phyloP scores from a whole-genome alignment of 306 rosid genomes.

The Inga leiocalycina region DNA sequence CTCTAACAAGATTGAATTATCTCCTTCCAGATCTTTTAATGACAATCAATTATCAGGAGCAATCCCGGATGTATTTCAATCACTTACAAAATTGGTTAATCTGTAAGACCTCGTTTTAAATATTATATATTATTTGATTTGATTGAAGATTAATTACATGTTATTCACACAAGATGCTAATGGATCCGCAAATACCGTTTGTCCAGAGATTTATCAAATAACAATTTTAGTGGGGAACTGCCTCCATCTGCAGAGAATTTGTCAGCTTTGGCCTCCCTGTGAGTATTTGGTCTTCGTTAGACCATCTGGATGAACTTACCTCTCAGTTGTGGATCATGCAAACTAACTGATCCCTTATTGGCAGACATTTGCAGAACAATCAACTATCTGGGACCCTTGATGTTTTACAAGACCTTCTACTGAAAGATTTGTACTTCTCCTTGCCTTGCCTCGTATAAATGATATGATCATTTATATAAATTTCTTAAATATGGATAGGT shows the following conservation, averaged over 20 bases:
- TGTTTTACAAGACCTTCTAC: conserved; percentile 79
- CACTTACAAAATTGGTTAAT: conserved; percentile 72
- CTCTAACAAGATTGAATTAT: conserved; percentile 34
- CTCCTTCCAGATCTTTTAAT: conserved; percentile 88
- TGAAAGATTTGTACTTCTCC: conserved; percentile 77
- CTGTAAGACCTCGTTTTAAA: conserved; percentile 63
- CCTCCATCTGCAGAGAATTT: conserved; percentile 75
- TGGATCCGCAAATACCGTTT: conserved; percentile 24
- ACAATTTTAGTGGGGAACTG: conserved; percentile 83
- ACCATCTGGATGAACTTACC: conserved; percentile 19
- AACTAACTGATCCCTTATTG: conserved; percentile 45
- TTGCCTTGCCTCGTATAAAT: conserved; percentile 35
- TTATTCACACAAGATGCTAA: conserved; percentile 34
- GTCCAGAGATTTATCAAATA: conserved; percentile 84
- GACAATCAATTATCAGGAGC: conserved; percentile 73
- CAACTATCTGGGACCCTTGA: conserved; percentile 83
- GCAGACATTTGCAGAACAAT: conserved; percentile 88
- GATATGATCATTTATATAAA: conserved; percentile 4
- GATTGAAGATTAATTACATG: conserved; percentile 26
- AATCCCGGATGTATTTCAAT: conserved; percentile 80
- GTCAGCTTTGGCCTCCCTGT: conserved; percentile 77
- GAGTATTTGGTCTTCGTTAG: conserved; percentile 57
- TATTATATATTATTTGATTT: conserved; percentile 14
- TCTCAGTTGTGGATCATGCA: conserved; percentile 14
- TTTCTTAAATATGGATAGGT: conserved; percentile 3